These are phyloP conservation scores for Jamesozyma spencerorum DNA, from an alignment of 805 yeast genomes.

Conservation along the genomic window DNA sequence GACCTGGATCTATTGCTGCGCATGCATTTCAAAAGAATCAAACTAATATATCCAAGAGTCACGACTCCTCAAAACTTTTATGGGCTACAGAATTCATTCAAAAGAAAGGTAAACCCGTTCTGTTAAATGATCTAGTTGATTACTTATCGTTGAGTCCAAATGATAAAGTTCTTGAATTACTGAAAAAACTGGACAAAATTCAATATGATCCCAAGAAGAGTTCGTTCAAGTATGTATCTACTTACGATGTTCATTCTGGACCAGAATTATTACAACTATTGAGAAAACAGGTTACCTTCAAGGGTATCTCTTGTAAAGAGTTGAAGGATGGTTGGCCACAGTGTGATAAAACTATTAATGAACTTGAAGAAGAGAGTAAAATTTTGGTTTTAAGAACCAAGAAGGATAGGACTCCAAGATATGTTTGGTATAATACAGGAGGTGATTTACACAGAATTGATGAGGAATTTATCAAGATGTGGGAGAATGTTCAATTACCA, in stretches of 20 bases:
- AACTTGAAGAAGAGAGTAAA: slow-evolving; percentile 67
- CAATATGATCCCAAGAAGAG: slow-evolving; percentile 50
- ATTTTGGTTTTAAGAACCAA: slow-evolving; percentile 80
- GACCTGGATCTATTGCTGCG: slow-evolving; percentile 28
- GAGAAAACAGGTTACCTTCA: slow-evolving; percentile 74
- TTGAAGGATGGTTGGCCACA: slow-evolving; percentile 82
- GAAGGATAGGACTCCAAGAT: slow-evolving; percentile 87
- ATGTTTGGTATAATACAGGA: slow-evolving; percentile 84
- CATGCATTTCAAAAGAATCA: slow-evolving; percentile 26
- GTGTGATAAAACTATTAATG: slow-evolving; percentile 67
- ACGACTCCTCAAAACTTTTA: slow-evolving; percentile 76
- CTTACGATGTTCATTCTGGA: slow-evolving; percentile 76
- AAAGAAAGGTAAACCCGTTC: slow-evolving; percentile 55
- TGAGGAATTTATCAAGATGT: slow-evolving; percentile 70
- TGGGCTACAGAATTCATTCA: slow-evolving; percentile 89
- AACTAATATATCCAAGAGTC: slow-evolving; percentile 31
- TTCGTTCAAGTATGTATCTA: slow-evolving; percentile 78
- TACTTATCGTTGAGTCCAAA: slow-evolving; percentile 51
- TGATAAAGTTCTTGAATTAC: slow-evolving; percentile 57
- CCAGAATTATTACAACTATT: slow-evolving; percentile 68
- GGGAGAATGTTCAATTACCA: slow-evolving; percentile 76
- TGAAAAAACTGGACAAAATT: slow-evolving; percentile 71
- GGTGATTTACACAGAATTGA: slow-evolving; percentile 59
- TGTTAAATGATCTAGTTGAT: slow-evolving; percentile 53
- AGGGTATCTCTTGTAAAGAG: slow-evolving; percentile 77